Conservation (phyloP, 2,329 filamentous ascomycete species). For the Monosporascus sp. region DNA sequence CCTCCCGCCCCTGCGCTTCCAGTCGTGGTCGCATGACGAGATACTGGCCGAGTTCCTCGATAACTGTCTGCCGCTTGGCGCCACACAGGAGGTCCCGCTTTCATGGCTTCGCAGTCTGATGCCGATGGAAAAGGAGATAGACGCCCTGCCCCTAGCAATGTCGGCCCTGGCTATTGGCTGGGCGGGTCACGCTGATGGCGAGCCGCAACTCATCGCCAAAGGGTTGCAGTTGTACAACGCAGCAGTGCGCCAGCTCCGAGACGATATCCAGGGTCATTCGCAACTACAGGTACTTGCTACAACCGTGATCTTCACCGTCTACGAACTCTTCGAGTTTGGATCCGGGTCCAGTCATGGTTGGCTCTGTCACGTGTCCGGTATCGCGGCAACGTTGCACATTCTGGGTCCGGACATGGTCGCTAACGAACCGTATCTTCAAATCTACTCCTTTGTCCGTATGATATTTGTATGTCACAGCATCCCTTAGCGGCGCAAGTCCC, state of each 20-base stretch:
- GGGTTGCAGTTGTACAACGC: conserved; percentile 15
- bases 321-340: conserved; percentile 18
- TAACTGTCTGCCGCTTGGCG: conserved; percentile 6
- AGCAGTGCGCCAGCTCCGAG: conserved; percentile 11
- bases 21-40: conserved; percentile 10
- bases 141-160: conserved; percentile 15
- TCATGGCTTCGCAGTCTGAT: conserved; percentile 12
- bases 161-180: conserved; percentile 17
- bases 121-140: conserved; percentile 9
- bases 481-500: background rate
- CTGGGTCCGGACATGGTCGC: conserved; percentile 14
- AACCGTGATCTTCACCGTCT: conserved; percentile 11
- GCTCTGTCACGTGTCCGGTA: conserved; percentile 13
- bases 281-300: conserved; percentile 12
- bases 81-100: conserved; percentile 10
- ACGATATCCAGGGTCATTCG: conserved; percentile 7
- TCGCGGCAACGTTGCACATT: conserved; percentile 9
- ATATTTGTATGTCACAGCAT: conserved; percentile 10
- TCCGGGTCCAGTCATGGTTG: conserved; percentile 12
- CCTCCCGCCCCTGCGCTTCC: conserved; percentile 3
- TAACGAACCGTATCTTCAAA: conserved; percentile 9
- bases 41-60: conserved; percentile 12
- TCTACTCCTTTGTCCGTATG: conserved; percentile 13
- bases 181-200: conserved; percentile 9
- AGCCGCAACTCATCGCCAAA: conserved; percentile 11